phyloP scores from a whole-genome alignment of 2,329 filamentous ascomycete genomes.

The Ophiosphaerella narmari region DNA sequence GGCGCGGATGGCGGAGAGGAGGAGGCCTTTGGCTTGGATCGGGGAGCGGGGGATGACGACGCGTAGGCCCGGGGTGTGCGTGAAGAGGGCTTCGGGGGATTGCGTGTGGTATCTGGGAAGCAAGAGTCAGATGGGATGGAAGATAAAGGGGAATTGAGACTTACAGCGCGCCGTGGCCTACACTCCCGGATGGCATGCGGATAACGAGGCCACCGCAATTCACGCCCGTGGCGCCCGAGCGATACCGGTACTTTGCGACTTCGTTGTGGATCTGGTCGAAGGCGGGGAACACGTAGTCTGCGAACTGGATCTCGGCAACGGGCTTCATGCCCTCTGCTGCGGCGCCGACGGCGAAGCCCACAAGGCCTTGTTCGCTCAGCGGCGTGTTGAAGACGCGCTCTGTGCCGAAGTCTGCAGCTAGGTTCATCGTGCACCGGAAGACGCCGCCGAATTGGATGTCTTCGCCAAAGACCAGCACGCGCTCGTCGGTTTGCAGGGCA shows the following conservation, averaged over 20 bases:
- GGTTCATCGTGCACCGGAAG: constrained; percentile 90
- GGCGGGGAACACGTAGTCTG: constrained; percentile 90
- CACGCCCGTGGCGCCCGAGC: constrained; percentile 61
- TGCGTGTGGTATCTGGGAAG: constrained; percentile 74
- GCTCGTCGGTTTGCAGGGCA: constrained; percentile 80
- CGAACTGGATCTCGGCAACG: constrained; percentile 93
- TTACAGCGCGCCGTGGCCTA: constrained; percentile 82
- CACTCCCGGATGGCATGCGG: constrained; percentile 86
- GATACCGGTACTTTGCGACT: constrained; percentile 84
- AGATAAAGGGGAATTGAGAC: constrained; percentile 11
- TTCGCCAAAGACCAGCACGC: constrained; percentile 90
- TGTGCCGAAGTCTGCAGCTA: constrained; percentile 83
- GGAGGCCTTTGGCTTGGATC: constrained; percentile 83
- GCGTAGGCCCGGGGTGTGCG: constrained; percentile 81
- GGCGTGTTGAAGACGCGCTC: constrained; percentile 97
- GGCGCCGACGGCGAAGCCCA: constrained; percentile 89
- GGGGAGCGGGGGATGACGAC: constrained; percentile 88
- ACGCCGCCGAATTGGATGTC: constrained; percentile 97
- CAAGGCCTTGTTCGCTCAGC: constrained; percentile 88
- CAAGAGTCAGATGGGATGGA: too few species aligned
- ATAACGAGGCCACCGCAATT: constrained; percentile 78
- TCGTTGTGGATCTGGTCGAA: constrained; percentile 96
- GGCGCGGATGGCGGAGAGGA: constrained; percentile 73
- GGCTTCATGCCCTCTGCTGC: constrained; percentile 92
- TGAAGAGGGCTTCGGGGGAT: constrained; percentile 85